These are phyloP conservation scores for Cicer yamashitae DNA, from an alignment of 306 rosid species.

Conservation along the genomic window DNA sequence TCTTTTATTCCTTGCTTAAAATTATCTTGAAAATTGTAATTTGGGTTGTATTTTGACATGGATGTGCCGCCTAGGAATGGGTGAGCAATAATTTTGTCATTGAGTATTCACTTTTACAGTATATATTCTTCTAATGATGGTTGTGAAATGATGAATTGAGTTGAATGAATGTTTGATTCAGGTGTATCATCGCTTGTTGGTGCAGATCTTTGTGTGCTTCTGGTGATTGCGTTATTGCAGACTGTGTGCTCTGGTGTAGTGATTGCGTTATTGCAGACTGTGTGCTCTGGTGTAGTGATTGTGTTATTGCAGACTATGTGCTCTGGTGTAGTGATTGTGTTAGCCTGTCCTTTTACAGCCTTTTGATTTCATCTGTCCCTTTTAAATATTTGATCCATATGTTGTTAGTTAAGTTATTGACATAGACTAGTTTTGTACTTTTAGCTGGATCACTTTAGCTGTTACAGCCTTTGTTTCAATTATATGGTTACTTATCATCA, in stretches of 20 bases:
- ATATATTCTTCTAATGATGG: conserved; percentile 50
- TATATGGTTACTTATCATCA: conserved; percentile 19
- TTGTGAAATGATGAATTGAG: conserved; percentile 79
- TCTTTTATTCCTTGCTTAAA: not conserved
- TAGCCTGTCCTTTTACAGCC: conserved; percentile 71
- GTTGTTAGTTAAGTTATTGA: not conserved
- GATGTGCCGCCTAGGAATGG: conserved; percentile 32
- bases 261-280: too few species aligned
- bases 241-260: too few species aligned
- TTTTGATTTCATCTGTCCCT: conserved; percentile 58
- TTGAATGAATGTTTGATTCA: conserved; percentile 89
- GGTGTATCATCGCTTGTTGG: conserved; percentile 88
- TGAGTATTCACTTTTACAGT: conserved; percentile 26
- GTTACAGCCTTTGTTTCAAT: conserved; percentile 30
- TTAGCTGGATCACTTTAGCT: conserved; percentile 39
- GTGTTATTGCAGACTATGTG: conserved; percentile 87
- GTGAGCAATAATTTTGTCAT: conserved; percentile 28
- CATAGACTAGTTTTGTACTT: conserved; percentile 48
- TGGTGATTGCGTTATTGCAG: conserved; percentile 96
- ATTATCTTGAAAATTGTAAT: not conserved
- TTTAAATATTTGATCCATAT: conserved; percentile 42
- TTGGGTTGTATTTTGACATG: conserved; percentile 6
- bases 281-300: too few species aligned
- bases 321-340: conserved; percentile 89
- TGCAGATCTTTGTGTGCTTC: conserved; percentile 95